A percentile compares a stretch with the other conserved stretches of the same genome.
Evolutionary conservation across 108 stramenopile species (phyloP).

Genomic region (Nitzschia sp.): DNA sequence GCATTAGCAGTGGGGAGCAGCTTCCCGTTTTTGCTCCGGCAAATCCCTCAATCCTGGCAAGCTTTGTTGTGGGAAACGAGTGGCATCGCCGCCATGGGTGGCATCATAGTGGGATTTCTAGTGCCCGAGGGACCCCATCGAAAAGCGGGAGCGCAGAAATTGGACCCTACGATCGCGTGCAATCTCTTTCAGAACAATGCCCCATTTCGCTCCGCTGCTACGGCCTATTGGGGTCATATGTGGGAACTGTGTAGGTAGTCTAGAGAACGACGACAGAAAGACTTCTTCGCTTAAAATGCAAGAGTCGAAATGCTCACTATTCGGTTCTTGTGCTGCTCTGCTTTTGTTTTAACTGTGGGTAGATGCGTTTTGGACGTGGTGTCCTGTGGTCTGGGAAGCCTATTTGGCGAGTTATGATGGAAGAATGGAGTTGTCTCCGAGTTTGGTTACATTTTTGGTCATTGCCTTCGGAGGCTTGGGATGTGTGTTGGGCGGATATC

Average conservation of each 20-base stretch:
- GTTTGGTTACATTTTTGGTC: slow-evolving; percentile 20
- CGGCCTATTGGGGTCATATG: slow-evolving; percentile 51
- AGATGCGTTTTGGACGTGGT: slow-evolving; percentile 48
- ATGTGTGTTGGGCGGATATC: slow-evolving; percentile 26
- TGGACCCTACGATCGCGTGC: slow-evolving; percentile 16
- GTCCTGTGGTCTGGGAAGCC: slow-evolving; percentile 20
- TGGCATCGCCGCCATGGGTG: slow-evolving; percentile 21
- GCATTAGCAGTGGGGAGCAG: slow-evolving; percentile 36
- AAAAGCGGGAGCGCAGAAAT: slow-evolving; percentile 3
- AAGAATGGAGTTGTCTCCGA: background rate
- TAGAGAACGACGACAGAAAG: too few relatives aligned
- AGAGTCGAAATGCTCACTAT: too few relatives aligned
- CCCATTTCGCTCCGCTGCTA: slow-evolving; percentile 25
- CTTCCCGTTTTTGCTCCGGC: slow-evolving; percentile 36
- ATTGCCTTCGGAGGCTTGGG: slow-evolving; percentile 26
- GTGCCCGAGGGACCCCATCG: slow-evolving; percentile 27
- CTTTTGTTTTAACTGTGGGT: too few relatives aligned
- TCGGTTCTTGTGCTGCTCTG: too few relatives aligned
- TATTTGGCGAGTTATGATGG: slow-evolving; percentile 9
- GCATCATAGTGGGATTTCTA: slow-evolving; percentile 10
- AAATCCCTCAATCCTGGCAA: slow-evolving; percentile 25
- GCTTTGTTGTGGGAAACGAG: slow-evolving; percentile 16
- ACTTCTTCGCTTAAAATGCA: too few relatives aligned
- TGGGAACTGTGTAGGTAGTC: slow-evolving; percentile 56
- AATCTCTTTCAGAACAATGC: slow-evolving; percentile 2